Percentiles rank a stretch among this genome's conserved stretches.
Conservation (phyloP, 129 eudicot species). For the Artemisia argyi region DNA sequence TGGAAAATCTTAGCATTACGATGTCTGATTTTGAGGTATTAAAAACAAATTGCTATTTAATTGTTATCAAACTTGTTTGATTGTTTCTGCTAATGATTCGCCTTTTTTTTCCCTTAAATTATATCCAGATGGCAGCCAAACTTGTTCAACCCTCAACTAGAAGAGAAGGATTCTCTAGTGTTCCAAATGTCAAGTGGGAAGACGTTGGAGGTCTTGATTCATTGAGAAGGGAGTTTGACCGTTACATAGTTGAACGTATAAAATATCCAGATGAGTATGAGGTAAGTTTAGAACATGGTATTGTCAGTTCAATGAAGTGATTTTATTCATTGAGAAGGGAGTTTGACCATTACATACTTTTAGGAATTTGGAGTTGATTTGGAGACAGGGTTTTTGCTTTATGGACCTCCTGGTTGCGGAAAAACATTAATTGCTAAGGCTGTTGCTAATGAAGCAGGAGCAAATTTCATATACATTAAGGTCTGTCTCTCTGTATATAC, state of each 20-base stretch:
- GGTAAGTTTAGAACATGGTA: conserved; percentile 33
- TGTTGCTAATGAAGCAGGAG: conserved; percentile 97
- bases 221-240: conserved; percentile 67
- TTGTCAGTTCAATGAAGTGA: background rate
- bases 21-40: conserved; percentile 72
- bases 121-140: conserved; percentile 57
- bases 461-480: conserved; percentile 91
- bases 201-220: conserved; percentile 88
- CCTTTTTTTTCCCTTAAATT: background rate
- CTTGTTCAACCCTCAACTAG: conserved; percentile 75
- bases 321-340: no score
- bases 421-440: conserved; percentile 96
- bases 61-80: background rate
- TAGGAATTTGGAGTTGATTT: conserved; percentile 69
- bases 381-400: conserved; percentile 84
- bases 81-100: background rate
- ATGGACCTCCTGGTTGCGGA: conserved; percentile 99
- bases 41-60: background rate
- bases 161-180: conserved; percentile 85
- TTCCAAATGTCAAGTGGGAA: conserved; percentile 87
- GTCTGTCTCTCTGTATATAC: conserved; percentile 30
- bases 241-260: conserved; percentile 67
- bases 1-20: conserved; percentile 65
- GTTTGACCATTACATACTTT: background rate
- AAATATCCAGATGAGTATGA: conserved; percentile 66